Percentiles rank a stretch among this genome's conserved stretches.
Evolutionary conservation across 73 alveolate genomes (phyloP).

Genomic region (Blepharisma japonicum): DNA sequence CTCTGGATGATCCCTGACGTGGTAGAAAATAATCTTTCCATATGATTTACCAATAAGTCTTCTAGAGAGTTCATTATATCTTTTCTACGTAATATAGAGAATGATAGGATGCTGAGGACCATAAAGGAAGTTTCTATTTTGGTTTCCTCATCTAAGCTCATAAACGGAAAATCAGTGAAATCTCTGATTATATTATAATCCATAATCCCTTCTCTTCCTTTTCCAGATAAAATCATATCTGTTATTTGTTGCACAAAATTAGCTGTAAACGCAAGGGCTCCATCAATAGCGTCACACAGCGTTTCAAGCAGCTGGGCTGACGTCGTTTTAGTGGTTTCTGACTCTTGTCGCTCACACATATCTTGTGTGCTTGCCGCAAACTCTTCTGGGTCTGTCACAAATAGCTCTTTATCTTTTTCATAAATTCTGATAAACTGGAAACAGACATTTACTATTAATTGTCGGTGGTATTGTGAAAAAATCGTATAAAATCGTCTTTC

Average conservation of each 20-base stretch:
- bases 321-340: slow-evolving; percentile 22
- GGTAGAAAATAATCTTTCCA: background rate
- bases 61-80: background rate
- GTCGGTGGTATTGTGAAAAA: background rate
- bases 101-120: background rate
- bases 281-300: slow-evolving; percentile 28
- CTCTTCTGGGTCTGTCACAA: slow-evolving; percentile 14
- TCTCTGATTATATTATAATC: too few relatives aligned
- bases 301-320: slow-evolving; percentile 23
- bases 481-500: background rate
- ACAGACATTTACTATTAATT: background rate
- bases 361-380: slow-evolving; percentile 9
- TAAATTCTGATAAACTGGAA: background rate
- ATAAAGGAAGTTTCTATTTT: background rate
- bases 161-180: background rate
- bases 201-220: background rate
- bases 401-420: slow-evolving; percentile 11
- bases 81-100: background rate
- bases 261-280: background rate
- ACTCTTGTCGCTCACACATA: slow-evolving; percentile 33
- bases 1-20: slow-evolving; percentile 8
- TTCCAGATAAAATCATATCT: background rate
- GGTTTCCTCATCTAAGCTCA: slow-evolving; percentile 18
- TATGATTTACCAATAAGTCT: background rate
- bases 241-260: background rate